Evolutionary conservation across 139 green algal genomes (phyloP).

Genomic region (Bryopsis sp.): DNA sequence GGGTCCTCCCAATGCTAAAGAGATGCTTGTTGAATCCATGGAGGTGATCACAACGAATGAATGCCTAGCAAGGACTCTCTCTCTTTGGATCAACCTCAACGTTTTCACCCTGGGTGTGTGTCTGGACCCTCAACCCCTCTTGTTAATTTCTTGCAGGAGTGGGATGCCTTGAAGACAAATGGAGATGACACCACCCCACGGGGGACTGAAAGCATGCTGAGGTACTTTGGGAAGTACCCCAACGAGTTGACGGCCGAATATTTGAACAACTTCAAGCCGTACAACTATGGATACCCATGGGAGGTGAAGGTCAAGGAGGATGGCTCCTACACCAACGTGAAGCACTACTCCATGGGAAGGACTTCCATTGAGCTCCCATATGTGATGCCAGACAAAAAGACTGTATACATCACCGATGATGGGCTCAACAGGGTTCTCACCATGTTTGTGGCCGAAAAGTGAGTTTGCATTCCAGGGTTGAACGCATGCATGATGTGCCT

Average conservation of each 20-base stretch:
- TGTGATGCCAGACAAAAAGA: slow-evolving; percentile 23
- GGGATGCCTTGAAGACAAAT: neutral
- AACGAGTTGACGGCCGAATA: neutral
- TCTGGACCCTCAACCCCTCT: neutral
- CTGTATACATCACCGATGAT: slow-evolving; percentile 26
- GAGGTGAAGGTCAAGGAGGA: slow-evolving; percentile 18
- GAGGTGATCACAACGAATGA: neutral
- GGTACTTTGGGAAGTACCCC: slow-evolving; percentile 1
- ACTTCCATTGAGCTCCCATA: slow-evolving; percentile 20
- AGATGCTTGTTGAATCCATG: too few species aligned
- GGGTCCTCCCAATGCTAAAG: slow-evolving; percentile 26
- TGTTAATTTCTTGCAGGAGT: neutral
- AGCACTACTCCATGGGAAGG: slow-evolving; percentile 29
- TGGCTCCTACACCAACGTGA: slow-evolving; percentile 3
- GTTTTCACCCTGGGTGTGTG: neutral
- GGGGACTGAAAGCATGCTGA: neutral
- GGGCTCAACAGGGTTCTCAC: slow-evolving; percentile 16
- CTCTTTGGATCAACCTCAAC: neutral
- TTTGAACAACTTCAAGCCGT: slow-evolving; percentile 20
- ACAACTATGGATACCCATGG: slow-evolving; percentile 28
- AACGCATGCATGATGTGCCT: too few species aligned
- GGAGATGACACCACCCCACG: neutral
- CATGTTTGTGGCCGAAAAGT: slow-evolving; percentile 28
- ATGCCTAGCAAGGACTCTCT: slow-evolving; percentile 2
- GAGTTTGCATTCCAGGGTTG: too few species aligned